A percentile compares a stretch with the other conserved stretches of the same genome.
These are phyloP conservation scores for Talaromyces trachyspermus DNA, from an alignment of 495 filamentous ascomycete genomes.

Conservation along the genomic window DNA sequence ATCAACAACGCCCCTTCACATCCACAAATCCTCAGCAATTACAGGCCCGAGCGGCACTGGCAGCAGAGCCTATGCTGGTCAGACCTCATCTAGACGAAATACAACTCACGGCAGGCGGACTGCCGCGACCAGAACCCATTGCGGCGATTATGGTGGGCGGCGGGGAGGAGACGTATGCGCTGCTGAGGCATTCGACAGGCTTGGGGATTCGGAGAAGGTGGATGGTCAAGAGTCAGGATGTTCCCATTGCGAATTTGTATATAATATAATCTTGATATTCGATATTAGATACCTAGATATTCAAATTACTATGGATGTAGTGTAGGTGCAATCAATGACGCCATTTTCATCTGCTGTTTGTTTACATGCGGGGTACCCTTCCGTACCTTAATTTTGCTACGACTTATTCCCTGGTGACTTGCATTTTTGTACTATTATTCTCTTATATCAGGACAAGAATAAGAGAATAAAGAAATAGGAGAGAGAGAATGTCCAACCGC, in stretches of 20 bases:
- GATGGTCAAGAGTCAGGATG: slow-evolving; percentile 71
- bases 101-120: slow-evolving; percentile 64
- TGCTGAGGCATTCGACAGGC: slow-evolving; percentile 50
- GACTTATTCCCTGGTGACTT: too few relatives aligned
- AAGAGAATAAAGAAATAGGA: too few relatives aligned
- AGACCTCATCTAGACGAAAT: slow-evolving; percentile 71
- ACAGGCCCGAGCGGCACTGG: slow-evolving; percentile 26
- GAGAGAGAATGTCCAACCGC: background rate
- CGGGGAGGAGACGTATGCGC: slow-evolving; percentile 57
- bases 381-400: too few relatives aligned
- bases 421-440: too few relatives aligned
- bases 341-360: too few relatives aligned
- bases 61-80: slow-evolving; percentile 39
- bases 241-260: slow-evolving; percentile 71
- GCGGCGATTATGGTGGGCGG: slow-evolving; percentile 82
- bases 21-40: slow-evolving; percentile 12
- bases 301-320: background rate
- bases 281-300: slow-evolving; percentile 1
- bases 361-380: too few relatives aligned
- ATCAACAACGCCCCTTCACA: slow-evolving; percentile 3
- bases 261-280: slow-evolving; percentile 42
- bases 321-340: too few relatives aligned
- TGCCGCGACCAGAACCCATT: slow-evolving; percentile 65
- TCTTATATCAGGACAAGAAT: too few relatives aligned
- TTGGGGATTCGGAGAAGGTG: slow-evolving; percentile 73